Conservation (phyloP, 306 rosid genomes). For the Ormosia emarginata region DNA sequence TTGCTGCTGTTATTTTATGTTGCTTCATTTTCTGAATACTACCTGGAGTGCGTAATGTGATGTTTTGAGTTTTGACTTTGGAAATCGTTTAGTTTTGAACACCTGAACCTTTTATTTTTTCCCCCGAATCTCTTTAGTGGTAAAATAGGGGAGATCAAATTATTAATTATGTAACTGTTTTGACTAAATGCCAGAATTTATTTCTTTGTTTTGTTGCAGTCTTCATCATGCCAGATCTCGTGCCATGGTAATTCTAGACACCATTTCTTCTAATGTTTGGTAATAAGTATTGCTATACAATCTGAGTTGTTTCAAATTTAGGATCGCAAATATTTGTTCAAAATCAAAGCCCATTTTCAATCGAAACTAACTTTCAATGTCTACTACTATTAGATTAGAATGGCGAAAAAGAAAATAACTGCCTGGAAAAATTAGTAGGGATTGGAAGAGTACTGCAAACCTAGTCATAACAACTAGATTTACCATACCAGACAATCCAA, state of each 20-base stretch:
- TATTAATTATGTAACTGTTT: neutral
- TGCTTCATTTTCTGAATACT: conserved; percentile 9
- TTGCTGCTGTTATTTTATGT: neutral
- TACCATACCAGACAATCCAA: too few relatives aligned
- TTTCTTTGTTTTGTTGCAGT: neutral
- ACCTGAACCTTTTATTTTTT: neutral
- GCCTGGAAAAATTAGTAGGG: too few relatives aligned
- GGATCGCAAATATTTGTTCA: too few relatives aligned
- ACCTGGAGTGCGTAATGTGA: neutral
- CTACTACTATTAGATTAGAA: too few relatives aligned
- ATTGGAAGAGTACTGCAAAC: too few relatives aligned
- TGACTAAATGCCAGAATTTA: neutral
- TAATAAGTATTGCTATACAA: too few relatives aligned
- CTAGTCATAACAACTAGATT: too few relatives aligned
- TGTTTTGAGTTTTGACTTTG: neutral
- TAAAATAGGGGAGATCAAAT: neutral
- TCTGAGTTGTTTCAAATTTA: too few relatives aligned
- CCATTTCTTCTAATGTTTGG: neutral
- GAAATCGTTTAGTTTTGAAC: conserved; percentile 9
- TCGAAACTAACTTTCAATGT: too few relatives aligned
- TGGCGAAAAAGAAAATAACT: too few relatives aligned
- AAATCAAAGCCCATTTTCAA: too few relatives aligned
- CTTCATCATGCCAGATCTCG: neutral
- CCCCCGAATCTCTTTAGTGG: neutral
- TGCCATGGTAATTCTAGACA: neutral